Conservation (phyloP, 176 grass and related monocot species). For the Melocanna baccifera region DNA sequence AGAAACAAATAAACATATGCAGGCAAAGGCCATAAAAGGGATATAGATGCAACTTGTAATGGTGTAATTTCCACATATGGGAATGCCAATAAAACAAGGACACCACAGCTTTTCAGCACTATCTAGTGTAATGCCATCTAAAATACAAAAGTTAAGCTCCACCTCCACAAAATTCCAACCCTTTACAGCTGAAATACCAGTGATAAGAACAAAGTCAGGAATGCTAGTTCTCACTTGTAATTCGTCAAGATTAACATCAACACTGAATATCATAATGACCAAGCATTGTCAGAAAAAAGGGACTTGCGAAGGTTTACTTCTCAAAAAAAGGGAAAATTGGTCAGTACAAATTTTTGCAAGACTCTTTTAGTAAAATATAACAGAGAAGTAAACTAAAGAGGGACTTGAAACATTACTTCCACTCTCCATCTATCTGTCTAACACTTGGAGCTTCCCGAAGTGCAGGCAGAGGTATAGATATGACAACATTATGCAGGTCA, state of each 20-base stretch:
- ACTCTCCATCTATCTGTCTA: slow-evolving; percentile 87
- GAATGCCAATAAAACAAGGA: background rate
- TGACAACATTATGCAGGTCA: slow-evolving; percentile 72
- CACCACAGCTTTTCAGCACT: background rate
- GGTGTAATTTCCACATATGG: background rate
- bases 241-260: background rate
- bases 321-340: background rate
- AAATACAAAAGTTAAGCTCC: background rate
- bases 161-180: background rate
- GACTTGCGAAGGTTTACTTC: background rate
- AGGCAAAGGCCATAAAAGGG: background rate
- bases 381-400: slow-evolving; percentile 27
- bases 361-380: background rate
- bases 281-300: background rate
- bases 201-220: background rate
- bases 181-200: background rate
- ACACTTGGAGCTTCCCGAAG: slow-evolving; percentile 69
- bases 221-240: background rate
- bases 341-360: background rate
- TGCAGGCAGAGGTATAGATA: slow-evolving; percentile 73
- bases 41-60: background rate
- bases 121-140: background rate
- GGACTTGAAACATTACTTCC: slow-evolving; percentile 63
- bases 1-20: slow-evolving; percentile 28
- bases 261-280: background rate